phyloP scores from a whole-genome alignment of 2,329 filamentous ascomycete genomes.

The Verticillium longisporum region DNA sequence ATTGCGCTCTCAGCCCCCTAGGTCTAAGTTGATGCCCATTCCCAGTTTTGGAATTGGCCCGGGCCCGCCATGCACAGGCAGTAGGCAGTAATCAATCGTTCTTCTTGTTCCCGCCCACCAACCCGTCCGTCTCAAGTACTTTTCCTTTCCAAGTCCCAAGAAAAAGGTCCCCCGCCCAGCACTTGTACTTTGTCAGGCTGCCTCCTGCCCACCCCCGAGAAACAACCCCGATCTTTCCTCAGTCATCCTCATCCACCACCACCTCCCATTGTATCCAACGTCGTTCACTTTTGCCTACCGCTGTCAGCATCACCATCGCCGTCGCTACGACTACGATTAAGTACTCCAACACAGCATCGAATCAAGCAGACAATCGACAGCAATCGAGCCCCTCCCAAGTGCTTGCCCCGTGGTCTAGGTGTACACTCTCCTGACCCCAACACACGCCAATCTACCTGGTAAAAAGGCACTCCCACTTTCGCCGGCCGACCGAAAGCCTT shows the following conservation, averaged over 20 bases:
- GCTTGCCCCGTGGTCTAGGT: not conserved
- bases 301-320: not conserved
- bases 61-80: not conserved
- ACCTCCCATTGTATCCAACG: not conserved
- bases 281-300: not conserved
- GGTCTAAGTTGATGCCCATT: not conserved
- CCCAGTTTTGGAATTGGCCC: constrained; percentile 1
- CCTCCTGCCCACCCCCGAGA: not conserved
- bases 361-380: not conserved
- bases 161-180: not conserved
- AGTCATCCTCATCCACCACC: not conserved
- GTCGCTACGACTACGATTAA: not conserved
- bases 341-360: not conserved
- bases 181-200: not conserved
- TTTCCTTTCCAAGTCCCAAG: not conserved
- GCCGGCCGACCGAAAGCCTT: not conserved
- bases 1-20: constrained; percentile 28
- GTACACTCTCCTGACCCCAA: not conserved
- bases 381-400: not conserved
- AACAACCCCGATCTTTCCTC: not conserved
- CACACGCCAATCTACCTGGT: not conserved
- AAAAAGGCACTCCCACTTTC: not conserved
- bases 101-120: not conserved
- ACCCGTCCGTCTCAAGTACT: not conserved
- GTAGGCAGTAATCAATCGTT: not conserved